Conservation (phyloP, 2,329 filamentous ascomycete genomes). For the Phaeophleospora eucalypticola region DNA sequence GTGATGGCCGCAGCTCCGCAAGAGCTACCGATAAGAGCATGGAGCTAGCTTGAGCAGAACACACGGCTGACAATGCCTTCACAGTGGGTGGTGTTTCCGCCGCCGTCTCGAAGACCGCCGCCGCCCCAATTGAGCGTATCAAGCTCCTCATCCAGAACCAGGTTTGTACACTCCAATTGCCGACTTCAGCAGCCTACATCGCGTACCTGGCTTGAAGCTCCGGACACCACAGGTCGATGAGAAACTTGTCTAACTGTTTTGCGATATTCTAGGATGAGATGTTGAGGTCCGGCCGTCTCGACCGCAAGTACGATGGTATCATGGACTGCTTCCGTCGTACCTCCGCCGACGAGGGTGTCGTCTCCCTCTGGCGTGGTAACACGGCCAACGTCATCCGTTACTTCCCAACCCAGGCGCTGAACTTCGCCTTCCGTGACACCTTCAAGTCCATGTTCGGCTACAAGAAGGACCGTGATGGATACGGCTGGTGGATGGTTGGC, state of each 20-base stretch:
- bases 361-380: conserved; percentile 98
- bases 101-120: conserved; percentile 99
- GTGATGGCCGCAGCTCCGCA: conserved; percentile 15
- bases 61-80: conserved; percentile 42
- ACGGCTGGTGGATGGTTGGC: conserved; percentile 97
- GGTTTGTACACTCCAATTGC: conserved; percentile 56
- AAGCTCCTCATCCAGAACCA: conserved; percentile 99
- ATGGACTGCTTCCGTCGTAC: conserved; percentile 93
- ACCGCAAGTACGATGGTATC: conserved; percentile 95
- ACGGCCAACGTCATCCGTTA: conserved; percentile 99
- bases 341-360: conserved; percentile 82
- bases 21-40: conserved; percentile 30
- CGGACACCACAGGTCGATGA: neutral
- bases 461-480: conserved; percentile 99
- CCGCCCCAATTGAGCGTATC: conserved; percentile 99
- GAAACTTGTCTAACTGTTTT: conserved; percentile 5
- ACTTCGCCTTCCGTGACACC: conserved; percentile 99
- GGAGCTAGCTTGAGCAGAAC: conserved; percentile 14
- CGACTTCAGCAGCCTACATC: neutral
- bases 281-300: conserved; percentile 96
- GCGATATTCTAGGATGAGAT: conserved; percentile 98
- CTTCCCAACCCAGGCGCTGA: conserved; percentile 99
- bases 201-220: neutral
- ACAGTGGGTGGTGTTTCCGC: conserved; percentile 99
- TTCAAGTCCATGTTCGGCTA: conserved; percentile 99